phyloP scores from a whole-genome alignment of 495 filamentous ascomycete genomes.

The Penicillium dipodomyicola region DNA sequence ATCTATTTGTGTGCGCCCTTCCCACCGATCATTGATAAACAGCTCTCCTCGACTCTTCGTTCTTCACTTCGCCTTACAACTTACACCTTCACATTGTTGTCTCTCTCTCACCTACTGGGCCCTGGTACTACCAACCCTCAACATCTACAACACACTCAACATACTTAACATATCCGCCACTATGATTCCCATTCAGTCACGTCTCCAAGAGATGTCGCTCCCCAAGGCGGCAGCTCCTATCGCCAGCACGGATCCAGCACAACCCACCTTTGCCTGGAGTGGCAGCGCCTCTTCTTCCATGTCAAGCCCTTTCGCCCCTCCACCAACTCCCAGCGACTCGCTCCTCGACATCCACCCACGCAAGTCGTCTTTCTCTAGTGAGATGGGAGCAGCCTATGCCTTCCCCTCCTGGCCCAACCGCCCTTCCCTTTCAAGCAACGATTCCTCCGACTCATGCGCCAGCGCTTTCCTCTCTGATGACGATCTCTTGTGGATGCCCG shows the following conservation, averaged over 20 bases:
- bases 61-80: slow-evolving; percentile 6
- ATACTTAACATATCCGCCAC: slow-evolving; percentile 6
- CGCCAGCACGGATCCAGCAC: slow-evolving; percentile 34
- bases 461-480: slow-evolving; percentile 52
- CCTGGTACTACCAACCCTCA: slow-evolving; percentile 1
- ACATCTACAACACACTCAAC: neutral
- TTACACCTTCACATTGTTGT: slow-evolving; percentile 9
- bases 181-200: slow-evolving; percentile 33
- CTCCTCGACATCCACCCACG: slow-evolving; percentile 46
- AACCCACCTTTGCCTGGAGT: slow-evolving; percentile 41
- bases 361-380: slow-evolving; percentile 47
- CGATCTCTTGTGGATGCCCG: slow-evolving; percentile 47
- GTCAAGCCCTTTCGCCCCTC: slow-evolving; percentile 40
- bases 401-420: slow-evolving; percentile 56
- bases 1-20: slow-evolving; percentile 5
- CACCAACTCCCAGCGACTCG: slow-evolving; percentile 40
- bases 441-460: slow-evolving; percentile 34
- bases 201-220: slow-evolving; percentile 26
- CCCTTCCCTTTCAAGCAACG: slow-evolving; percentile 40
- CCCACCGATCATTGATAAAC: slow-evolving; percentile 26
- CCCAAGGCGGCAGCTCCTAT: slow-evolving; percentile 26
- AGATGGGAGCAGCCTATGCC: slow-evolving; percentile 48
- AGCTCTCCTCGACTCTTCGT: slow-evolving; percentile 10
- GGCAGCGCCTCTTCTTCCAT: slow-evolving; percentile 33
- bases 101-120: neutral